Percentiles rank a stretch among this genome's conserved stretches.
These are phyloP conservation scores for Fusarium pseudonygamai DNA, from an alignment of 2,329 filamentous ascomycete genomes.

Conservation along the genomic window DNA sequence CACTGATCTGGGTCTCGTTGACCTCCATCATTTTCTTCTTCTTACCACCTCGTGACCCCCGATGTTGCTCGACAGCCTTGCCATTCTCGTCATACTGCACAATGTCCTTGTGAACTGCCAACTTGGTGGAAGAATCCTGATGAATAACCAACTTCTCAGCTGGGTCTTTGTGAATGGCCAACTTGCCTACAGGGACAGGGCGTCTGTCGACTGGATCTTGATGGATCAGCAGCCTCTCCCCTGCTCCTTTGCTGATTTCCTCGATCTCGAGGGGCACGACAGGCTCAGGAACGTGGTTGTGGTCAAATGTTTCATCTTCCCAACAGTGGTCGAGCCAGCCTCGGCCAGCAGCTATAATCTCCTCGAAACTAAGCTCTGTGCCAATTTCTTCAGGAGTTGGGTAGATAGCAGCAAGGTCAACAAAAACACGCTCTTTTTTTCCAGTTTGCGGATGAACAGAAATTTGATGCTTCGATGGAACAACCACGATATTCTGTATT, in stretches of 20 bases:
- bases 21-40: slow-evolving; percentile 86
- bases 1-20: slow-evolving; percentile 93
- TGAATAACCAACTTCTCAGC: slow-evolving; percentile 19
- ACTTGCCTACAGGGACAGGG: slow-evolving; percentile 25
- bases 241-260: slow-evolving; percentile 42
- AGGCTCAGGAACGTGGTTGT: slow-evolving; percentile 46
- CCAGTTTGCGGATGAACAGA: slow-evolving; percentile 84
- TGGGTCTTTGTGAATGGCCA: slow-evolving; percentile 18
- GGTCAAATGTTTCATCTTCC: slow-evolving; percentile 56
- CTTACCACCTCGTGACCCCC: slow-evolving; percentile 61
- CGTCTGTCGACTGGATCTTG: slow-evolving; percentile 40
- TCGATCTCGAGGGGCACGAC: slow-evolving; percentile 44
- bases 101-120: slow-evolving; percentile 41
- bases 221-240: slow-evolving; percentile 41
- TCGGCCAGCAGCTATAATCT: slow-evolving; percentile 80
- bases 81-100: slow-evolving; percentile 69
- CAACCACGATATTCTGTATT: slow-evolving; percentile 73
- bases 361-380: slow-evolving; percentile 89
- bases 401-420: slow-evolving; percentile 86
- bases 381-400: slow-evolving; percentile 76
- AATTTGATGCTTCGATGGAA: slow-evolving; percentile 79
- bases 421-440: slow-evolving; percentile 85
- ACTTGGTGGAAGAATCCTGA: slow-evolving; percentile 37
- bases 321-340: slow-evolving; percentile 73
- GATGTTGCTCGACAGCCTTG: slow-evolving; percentile 55